Conservation (phyloP, 176 grass and related monocot genomes). For the Carex cristatella region DNA sequence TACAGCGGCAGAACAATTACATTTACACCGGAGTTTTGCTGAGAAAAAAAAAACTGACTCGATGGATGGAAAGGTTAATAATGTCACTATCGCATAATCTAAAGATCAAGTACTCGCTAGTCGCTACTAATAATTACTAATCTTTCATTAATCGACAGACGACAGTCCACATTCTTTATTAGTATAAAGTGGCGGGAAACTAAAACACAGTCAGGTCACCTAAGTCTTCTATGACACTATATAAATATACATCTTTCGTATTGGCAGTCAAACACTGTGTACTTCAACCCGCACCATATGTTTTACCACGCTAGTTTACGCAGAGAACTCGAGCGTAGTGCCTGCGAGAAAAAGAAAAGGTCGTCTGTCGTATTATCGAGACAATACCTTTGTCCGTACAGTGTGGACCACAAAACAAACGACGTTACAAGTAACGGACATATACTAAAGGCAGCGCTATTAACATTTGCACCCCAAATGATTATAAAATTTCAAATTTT, state of each 20-base stretch:
- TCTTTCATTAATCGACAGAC: not conserved
- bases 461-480: not conserved
- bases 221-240: not conserved
- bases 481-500: not conserved
- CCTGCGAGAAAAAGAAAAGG: not conserved
- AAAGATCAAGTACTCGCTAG: not conserved
- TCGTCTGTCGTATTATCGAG: not conserved
- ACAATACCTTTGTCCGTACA: constrained; percentile 8
- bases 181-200: constrained; percentile 21
- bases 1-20: too few relatives aligned
- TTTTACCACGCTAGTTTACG: not conserved
- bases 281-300: not conserved
- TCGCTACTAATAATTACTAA: too few relatives aligned
- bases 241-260: not conserved
- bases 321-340: not conserved
- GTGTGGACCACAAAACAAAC: not conserved
- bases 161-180: constrained; percentile 17
- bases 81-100: constrained; percentile 8
- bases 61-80: not conserved
- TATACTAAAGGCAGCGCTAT: not conserved
- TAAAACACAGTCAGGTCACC: not conserved
- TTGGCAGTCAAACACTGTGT: not conserved
- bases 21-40: not conserved
- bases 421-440: constrained; percentile 11
- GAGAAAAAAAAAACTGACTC: not conserved